Base-by-base conservation (phyloP, 495 filamentous ascomycete species). In the Penicillium egyptiacum region DNA sequence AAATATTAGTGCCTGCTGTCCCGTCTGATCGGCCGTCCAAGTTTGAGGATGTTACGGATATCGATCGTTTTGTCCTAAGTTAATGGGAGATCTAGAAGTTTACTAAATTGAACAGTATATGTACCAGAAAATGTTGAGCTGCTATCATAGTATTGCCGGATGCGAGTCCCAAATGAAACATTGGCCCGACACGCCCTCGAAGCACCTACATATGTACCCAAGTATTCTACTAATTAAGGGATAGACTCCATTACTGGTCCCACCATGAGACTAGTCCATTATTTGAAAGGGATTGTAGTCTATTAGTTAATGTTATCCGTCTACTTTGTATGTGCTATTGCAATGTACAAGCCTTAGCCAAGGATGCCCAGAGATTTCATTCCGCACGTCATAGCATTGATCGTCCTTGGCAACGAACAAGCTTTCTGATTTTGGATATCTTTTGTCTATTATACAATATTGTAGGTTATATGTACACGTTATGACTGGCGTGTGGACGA, bases 21-120 rank as follows among this genome's bases (percentile, higher is more conserved):
- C 51, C 51, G 51, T 54, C 40, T 42, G 51, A 53, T 53, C 50
- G 50, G 10, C 49, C 20, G 3, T 42, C 22, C 25, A 26, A 53
- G 35, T 44, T 41, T 44, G 11, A 35, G 33, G 45, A 19, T 39
- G 25, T 39, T 50, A 14, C 11, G 37, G 14, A 30, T 40, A 19
- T 41, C 3, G 20, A 23, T 40, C 17, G 8, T 26, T 52, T 52
- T 20, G 23, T 14, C 22, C n/a, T 10, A 19, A 33, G 35, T 10
- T 6, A 40, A 26, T 50, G 6, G 12, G 2, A n/a, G 2, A 37
- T 33, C 5, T 23, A 26, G 30, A 26, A 46, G 6, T 2, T 44
- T 47, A 20, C 19, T 48, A 12, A 12, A 33, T 17, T 33, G 30
- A 4, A 33, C 11, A 12, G 11, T 33, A 33, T 33, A 33, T 10